A percentile compares a stretch with the other conserved stretches of the same genome.
Evolutionary conservation across 2,329 filamentous ascomycete genomes (phyloP).

Genomic region (Lizonia empirigonia): DNA sequence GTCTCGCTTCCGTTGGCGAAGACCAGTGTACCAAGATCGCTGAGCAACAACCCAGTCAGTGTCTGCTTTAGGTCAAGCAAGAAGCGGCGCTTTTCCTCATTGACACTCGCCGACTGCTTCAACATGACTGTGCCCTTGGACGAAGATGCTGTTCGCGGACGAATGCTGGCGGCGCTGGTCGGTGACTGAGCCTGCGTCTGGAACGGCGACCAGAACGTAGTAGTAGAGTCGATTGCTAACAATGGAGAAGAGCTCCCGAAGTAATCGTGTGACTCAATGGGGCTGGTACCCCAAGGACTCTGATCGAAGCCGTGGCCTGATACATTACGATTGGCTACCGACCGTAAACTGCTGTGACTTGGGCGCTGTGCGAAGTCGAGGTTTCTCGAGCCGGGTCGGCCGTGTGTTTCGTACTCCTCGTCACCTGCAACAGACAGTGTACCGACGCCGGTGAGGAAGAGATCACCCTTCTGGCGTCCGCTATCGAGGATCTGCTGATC

Average conservation of each 20-base stretch:
- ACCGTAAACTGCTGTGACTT: conserved; percentile 63
- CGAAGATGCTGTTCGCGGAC: conserved; percentile 70
- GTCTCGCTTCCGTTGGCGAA: conserved; percentile 92
- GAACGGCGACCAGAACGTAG: conserved; percentile 90
- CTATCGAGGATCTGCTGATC: conserved; percentile 69
- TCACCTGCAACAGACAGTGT: conserved; percentile 57
- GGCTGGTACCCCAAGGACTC: conserved; percentile 67
- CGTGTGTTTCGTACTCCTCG: conserved; percentile 52
- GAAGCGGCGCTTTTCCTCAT: conserved; percentile 78
- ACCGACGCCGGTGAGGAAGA: conserved; percentile 54
- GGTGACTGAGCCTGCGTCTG: conserved; percentile 70
- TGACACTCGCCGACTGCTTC: conserved; percentile 59
- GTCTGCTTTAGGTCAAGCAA: conserved; percentile 77
- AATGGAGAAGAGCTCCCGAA: conserved; percentile 72
- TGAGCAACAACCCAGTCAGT: conserved; percentile 82
- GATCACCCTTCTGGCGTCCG: conserved; percentile 56
- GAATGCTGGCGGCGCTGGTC: conserved; percentile 64
- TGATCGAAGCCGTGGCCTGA: conserved; percentile 75
- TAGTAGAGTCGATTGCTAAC: conserved; percentile 73
- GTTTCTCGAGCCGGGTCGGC: conserved; percentile 46
- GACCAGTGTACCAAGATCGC: conserved; percentile 84
- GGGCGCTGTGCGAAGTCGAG: conserved; percentile 57
- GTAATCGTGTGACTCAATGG: conserved; percentile 72
- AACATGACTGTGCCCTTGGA: conserved; percentile 71
- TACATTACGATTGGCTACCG: conserved; percentile 64